A percentile compares a stretch with the other conserved stretches of the same genome.
These are phyloP conservation scores for Alternaria incomplexa DNA, from an alignment of 2,329 filamentous ascomycete genomes.

Conservation along the genomic window DNA sequence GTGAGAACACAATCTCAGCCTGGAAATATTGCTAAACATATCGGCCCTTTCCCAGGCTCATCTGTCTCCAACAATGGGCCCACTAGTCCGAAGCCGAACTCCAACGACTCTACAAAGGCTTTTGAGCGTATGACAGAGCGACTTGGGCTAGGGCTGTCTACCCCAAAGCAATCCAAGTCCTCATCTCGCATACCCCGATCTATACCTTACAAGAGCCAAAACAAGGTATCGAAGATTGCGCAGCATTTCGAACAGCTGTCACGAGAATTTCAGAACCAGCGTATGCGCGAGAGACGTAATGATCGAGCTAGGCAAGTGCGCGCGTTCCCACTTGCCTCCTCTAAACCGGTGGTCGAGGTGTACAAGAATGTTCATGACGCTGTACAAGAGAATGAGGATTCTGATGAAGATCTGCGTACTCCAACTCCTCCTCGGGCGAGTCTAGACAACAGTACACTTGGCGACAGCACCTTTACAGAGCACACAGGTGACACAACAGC, in stretches of 20 bases:
- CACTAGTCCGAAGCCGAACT: constrained; percentile 32
- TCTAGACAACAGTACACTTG: constrained; percentile 47
- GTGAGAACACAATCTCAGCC: constrained; percentile 47
- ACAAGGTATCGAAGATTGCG: constrained; percentile 88
- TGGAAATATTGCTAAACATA: constrained; percentile 35
- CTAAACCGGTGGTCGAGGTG: constrained; percentile 95
- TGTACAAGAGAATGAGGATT: constrained; percentile 77
- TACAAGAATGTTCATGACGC: constrained; percentile 94
- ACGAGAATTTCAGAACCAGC: constrained; percentile 94
- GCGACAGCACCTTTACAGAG: constrained; percentile 43
- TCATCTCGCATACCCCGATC: constrained; percentile 84
- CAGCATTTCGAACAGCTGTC: constrained; percentile 97
- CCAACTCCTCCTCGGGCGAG: constrained; percentile 40
- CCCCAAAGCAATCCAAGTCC: constrained; percentile 63
- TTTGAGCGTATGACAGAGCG: constrained; percentile 78
- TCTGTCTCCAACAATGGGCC: constrained; percentile 22
- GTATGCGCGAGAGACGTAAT: constrained; percentile 82
- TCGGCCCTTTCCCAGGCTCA: constrained; percentile 20
- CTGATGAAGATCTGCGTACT: constrained; percentile 64
- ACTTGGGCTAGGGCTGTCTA: constrained; percentile 64
- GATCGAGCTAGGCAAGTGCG: constrained; percentile 77
- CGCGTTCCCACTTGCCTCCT: constrained; percentile 86
- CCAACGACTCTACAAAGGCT: constrained; percentile 47
- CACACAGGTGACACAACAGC: constrained; percentile 38
- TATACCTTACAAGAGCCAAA: constrained; percentile 68